Percentiles rank a stretch among this genome's conserved stretches.
These are phyloP conservation scores for Phytophthora pseudosyringae DNA, from an alignment of 352 stramenopile genomes.

Conservation along the genomic window DNA sequence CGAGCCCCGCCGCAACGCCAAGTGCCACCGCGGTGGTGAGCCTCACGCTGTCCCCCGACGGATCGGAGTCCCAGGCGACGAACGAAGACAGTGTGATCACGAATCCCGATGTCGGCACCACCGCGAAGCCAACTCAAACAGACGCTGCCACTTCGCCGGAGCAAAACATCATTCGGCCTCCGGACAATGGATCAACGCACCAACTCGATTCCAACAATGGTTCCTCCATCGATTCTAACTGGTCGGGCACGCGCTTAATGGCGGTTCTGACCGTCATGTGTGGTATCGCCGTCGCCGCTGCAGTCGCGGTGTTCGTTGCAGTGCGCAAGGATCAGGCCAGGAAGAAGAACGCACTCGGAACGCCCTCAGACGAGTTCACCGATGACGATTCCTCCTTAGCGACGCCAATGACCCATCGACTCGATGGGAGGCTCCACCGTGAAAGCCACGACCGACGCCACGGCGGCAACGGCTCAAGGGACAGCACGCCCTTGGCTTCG, in stretches of 20 bases:
- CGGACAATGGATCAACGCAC: conserved; percentile 22
- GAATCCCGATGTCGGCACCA: conserved; percentile 8
- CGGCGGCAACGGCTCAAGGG: conserved; percentile 7
- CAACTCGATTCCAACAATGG: conserved; percentile 36
- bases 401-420: conserved; percentile 20
- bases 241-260: conserved; percentile 30
- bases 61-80: conserved; percentile 8
- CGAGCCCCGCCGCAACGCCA: neutral
- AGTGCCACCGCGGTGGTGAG: conserved; percentile 3
- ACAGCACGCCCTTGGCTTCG: conserved; percentile 18
- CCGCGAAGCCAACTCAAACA: conserved; percentile 9
- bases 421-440: conserved; percentile 9
- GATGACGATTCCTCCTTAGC: conserved; percentile 24
- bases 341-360: conserved; percentile 37
- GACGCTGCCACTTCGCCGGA: neutral
- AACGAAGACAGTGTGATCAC: conserved; percentile 30
- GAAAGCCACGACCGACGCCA: neutral
- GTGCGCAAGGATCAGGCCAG: conserved; percentile 33
- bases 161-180: conserved; percentile 25
- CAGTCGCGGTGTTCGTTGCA: conserved; percentile 47
- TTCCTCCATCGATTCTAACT: conserved; percentile 19
- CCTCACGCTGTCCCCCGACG: conserved; percentile 1
- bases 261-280: conserved; percentile 32
- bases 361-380: conserved; percentile 31
- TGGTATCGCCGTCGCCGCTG: conserved; percentile 36